Conservation (phyloP, 2,329 filamentous ascomycete genomes). For the Aspergillus fijiensis region DNA sequence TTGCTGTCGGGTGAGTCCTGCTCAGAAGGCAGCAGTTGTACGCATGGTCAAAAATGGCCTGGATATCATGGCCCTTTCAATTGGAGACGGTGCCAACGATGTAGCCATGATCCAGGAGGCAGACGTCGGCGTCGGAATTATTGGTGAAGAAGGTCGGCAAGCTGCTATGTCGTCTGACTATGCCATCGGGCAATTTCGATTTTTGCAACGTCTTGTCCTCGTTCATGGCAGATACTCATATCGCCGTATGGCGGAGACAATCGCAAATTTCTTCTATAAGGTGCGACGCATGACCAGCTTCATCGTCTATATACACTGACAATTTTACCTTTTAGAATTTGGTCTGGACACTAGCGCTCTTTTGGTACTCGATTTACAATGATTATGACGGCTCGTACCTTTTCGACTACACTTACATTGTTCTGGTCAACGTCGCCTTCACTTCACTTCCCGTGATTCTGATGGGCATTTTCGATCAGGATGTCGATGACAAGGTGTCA, state of each 20-base stretch:
- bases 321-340: conserved; percentile 64
- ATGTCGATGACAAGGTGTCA: conserved; percentile 91
- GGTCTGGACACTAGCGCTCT: conserved; percentile 93
- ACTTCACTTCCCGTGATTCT: conserved; percentile 92
- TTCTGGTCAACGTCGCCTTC: conserved; percentile 95
- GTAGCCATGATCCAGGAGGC: conserved; percentile 98
- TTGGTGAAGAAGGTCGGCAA: conserved; percentile 86
- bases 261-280: conserved; percentile 99
- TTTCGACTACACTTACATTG: conserved; percentile 96
- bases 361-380: conserved; percentile 96
- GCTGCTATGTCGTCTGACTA: conserved; percentile 97
- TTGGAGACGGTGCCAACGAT: conserved; percentile 93
- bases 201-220: conserved; percentile 77
- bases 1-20: conserved; percentile 94
- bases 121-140: conserved; percentile 94
- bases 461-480: conserved; percentile 95
- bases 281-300: conserved; percentile 41
- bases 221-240: conserved; percentile 98
- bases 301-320: neutral
- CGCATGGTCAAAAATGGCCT: conserved; percentile 91
- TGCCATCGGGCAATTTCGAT: conserved; percentile 91
- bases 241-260: conserved; percentile 83
- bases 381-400: conserved; percentile 96
- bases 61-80: conserved; percentile 92
- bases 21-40: conserved; percentile 96